Base-by-base conservation (phyloP, 345 rosid genomes). In the Gossypium turneri region DNA sequence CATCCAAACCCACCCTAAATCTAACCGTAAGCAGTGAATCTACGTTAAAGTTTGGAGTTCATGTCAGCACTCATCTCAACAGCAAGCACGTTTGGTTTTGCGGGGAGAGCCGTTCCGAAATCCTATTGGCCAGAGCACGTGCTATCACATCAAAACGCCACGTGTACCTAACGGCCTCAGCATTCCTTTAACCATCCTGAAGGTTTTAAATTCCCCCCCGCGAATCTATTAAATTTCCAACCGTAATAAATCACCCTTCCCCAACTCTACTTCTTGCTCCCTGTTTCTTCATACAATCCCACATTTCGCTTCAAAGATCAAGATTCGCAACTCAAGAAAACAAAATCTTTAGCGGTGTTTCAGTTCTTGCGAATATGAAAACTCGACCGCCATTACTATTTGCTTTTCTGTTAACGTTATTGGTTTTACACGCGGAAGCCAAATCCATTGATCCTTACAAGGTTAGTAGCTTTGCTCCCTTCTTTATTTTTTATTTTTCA, bases 401-500 rank as follows among this genome's bases (percentile, higher is more conserved):
- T 11, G 64, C 80, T 15, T 52, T 81, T 16, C 63, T 87, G 43
- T 82, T 83, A 15, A 77, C 82, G 66, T 51, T 87, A 7, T 71
- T 85, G 73, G 25, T 85, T 70, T 53, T 79, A 29, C 65, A 11
- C 20, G 41, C 51, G 4, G 86, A 75, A 25, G 89, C 91, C 56
- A 91, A 85, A 82, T 75, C 69, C 61, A n/a, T 58, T 57, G 98
- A 93, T 81, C 94, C 90, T 9, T 93, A 93, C 79, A 90, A 91
- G 95, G 98, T 93, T 68, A 50, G 41, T 0, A 56, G 13, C 20
- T 0, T 19, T 27, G 12, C 34, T 15, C 29, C 16, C 12, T 13
- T 12, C 43, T 50, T 5, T 45, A 38, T 50, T 41, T 63, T 16
- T 48, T 55, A 29, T 29, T 57, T 25, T 27, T 5, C 12, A 5